Percentiles rank a stretch among this genome's conserved stretches.
Conservation (phyloP, 306 rosid genomes). For the Glycyrrhiza uralensis region DNA sequence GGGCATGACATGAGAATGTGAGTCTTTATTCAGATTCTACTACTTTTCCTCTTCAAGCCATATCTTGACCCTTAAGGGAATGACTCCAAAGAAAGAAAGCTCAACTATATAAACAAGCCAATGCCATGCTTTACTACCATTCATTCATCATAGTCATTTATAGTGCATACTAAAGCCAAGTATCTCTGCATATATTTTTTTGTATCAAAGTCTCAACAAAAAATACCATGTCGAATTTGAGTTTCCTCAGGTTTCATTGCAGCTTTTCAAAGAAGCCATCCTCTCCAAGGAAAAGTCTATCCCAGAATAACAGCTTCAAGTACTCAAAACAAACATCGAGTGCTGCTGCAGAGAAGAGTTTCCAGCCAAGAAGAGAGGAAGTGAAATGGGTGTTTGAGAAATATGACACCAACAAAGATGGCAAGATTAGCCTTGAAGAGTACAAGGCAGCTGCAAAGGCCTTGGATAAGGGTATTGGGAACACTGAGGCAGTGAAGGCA, state of each 20-base stretch:
- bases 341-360: not conserved
- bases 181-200: not conserved
- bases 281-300: constrained; percentile 15
- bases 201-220: not conserved
- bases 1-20: not conserved
- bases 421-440: constrained; percentile 62
- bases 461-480: constrained; percentile 39
- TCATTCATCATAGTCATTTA: not conserved
- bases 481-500: constrained; percentile 46
- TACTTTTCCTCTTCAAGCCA: not conserved
- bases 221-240: constrained; percentile 32
- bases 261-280: constrained; percentile 34
- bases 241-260: constrained; percentile 43
- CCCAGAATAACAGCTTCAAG: constrained; percentile 30
- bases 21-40: constrained; percentile 21
- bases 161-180: not conserved
- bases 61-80: constrained; percentile 18
- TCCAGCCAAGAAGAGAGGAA: constrained; percentile 51
- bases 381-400: constrained; percentile 70
- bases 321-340: constrained; percentile 19
- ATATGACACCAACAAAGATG: constrained; percentile 68
- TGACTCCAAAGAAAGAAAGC: not conserved
- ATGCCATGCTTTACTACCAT: not conserved
- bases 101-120: constrained; percentile 27
- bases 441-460: constrained; percentile 56